Conservation (phyloP, 1,284 basidiomycete species). For the Stereum hirsutum region DNA sequence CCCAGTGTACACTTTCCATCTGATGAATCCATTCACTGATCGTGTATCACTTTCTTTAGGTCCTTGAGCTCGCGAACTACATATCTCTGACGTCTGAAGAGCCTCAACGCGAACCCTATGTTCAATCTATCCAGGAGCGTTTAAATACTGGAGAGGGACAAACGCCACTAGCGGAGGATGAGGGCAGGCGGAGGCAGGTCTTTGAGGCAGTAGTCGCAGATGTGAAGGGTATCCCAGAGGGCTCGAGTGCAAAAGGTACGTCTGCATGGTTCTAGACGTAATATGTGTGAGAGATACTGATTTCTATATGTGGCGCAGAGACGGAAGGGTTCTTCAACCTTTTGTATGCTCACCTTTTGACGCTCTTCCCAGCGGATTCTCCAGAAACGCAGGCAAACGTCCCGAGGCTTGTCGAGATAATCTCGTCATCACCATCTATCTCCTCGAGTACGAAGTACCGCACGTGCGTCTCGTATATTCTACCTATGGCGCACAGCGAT, state of each 20-base stretch:
- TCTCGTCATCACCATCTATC: constrained; percentile 44
- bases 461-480: constrained; percentile 35
- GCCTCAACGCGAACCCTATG: constrained; percentile 52
- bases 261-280: background rate
- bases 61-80: constrained; percentile 75
- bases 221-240: constrained; percentile 64
- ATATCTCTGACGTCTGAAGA: constrained; percentile 61
- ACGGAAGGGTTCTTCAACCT: constrained; percentile 85
- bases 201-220: constrained; percentile 50
- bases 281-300: background rate
- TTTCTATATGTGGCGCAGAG: constrained; percentile 35
- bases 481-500: background rate
- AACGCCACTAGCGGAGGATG: constrained; percentile 35
- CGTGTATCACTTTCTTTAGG: constrained; percentile 42
- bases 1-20: too few relatives aligned
- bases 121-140: constrained; percentile 59
- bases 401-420: constrained; percentile 39
- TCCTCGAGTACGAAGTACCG: constrained; percentile 54
- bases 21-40: constrained; percentile 7
- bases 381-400: constrained; percentile 45
- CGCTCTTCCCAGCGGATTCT: constrained; percentile 43
- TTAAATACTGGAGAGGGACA: constrained; percentile 45
- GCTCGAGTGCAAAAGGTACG: constrained; percentile 46
- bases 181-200: constrained; percentile 38
- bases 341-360: constrained; percentile 59